phyloP scores from a whole-genome alignment of 164 flowering plant species.

The Annona cherimola region DNA sequence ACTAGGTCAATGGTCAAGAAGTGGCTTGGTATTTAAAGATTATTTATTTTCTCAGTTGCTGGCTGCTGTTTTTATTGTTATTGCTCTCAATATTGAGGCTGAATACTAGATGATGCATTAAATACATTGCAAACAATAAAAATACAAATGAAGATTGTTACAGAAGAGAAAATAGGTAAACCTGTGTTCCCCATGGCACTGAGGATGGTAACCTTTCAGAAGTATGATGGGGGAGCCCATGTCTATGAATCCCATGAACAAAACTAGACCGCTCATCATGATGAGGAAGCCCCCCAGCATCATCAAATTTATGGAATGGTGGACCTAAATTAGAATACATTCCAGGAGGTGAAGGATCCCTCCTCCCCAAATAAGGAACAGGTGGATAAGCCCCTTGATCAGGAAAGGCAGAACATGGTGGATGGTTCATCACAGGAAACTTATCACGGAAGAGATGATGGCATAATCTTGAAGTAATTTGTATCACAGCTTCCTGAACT shows the following conservation, averaged over 20 bases:
- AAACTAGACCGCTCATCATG: conserved; percentile 64
- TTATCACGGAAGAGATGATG: conserved; percentile 66
- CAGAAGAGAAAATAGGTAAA: conserved; percentile 9
- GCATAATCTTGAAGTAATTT: conserved; percentile 65
- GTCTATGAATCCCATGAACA: conserved; percentile 49
- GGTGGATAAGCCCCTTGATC: conserved; percentile 51
- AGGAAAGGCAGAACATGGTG: conserved; percentile 44
- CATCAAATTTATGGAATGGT: conserved; percentile 53
- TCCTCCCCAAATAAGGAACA: conserved; percentile 56
- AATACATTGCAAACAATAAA: too few species aligned
- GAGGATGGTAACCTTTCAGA: conserved; percentile 53
- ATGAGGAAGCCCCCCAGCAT: conserved; percentile 42
- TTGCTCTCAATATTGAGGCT: too few species aligned
- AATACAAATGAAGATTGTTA: neutral
- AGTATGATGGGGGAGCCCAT: conserved; percentile 47
- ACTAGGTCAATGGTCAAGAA: too few species aligned
- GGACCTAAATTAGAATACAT: conserved; percentile 50
- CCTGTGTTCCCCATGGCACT: conserved; percentile 76
- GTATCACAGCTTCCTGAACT: conserved; percentile 86
- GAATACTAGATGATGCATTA: too few species aligned
- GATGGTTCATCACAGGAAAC: conserved; percentile 45
- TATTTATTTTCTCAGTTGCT: too few species aligned
- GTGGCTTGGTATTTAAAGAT: too few species aligned
- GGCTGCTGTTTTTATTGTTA: too few species aligned
- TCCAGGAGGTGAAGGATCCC: conserved; percentile 69